phyloP scores from a whole-genome alignment of 495 filamentous ascomycete genomes.

The Penicilliopsis zonata region DNA sequence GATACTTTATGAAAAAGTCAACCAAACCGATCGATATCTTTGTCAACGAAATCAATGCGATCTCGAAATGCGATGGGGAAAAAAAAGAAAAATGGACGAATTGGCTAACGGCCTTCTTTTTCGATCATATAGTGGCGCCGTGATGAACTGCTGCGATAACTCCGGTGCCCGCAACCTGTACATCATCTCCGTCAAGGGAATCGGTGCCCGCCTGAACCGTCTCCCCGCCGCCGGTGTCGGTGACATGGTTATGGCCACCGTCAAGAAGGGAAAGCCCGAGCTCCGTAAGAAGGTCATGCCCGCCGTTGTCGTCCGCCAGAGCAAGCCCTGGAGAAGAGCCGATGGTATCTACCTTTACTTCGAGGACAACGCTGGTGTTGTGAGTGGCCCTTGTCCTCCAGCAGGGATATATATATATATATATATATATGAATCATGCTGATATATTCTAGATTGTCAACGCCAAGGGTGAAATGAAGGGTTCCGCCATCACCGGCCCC shows the following conservation, averaged over 20 bases:
- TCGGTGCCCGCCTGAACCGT: conserved; percentile 95
- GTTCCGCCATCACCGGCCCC: conserved; percentile 95
- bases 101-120: conserved; percentile 11
- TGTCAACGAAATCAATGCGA: too few relatives aligned
- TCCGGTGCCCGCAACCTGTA: conserved; percentile 97
- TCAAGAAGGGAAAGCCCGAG: conserved; percentile 99
- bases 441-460: conserved; percentile 83
- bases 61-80: conserved; percentile 3
- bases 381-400: too few relatives aligned
- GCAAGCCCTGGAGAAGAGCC: conserved; percentile 96
- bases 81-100: conserved; percentile 3
- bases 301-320: conserved; percentile 93
- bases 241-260: conserved; percentile 99
- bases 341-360: conserved; percentile 99
- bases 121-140: conserved; percentile 60
- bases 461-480: conserved; percentile 99
- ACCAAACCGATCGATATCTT: too few relatives aligned
- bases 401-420: too few relatives aligned
- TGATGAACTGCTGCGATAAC: conserved; percentile 98
- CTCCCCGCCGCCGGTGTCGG: conserved; percentile 95
- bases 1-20: too few relatives aligned
- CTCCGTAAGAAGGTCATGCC: conserved; percentile 99
- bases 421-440: too few relatives aligned
- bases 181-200: conserved; percentile 99
- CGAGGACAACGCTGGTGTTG: conserved; percentile 99